phyloP scores from a whole-genome alignment of 345 rosid genomes.

The Cardamine occulta region DNA sequence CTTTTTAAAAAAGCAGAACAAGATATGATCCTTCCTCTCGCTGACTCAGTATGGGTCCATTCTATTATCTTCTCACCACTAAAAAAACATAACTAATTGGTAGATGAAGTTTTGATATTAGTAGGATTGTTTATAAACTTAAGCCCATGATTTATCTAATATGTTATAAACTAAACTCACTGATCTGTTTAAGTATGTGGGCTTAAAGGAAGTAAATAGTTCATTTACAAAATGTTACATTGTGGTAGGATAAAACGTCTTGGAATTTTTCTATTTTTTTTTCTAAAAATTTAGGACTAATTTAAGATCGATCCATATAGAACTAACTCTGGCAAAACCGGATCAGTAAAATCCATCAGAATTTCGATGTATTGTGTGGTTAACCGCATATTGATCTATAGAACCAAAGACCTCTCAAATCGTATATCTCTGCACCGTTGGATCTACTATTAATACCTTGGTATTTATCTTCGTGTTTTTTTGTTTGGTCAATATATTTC shows the following conservation, averaged over 20 bases:
- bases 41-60: constrained; percentile 23
- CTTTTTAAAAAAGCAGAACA: neutral
- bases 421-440: neutral
- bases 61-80: constrained; percentile 3
- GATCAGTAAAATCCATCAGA: neutral
- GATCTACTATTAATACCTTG: neutral
- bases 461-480: neutral
- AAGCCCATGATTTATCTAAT: neutral
- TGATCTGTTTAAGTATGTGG: neutral
- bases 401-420: neutral
- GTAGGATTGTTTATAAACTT: neutral
- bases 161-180: neutral
- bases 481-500: neutral
- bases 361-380: neutral
- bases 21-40: constrained; percentile 17
- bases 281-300: neutral
- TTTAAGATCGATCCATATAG: neutral
- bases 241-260: too few species aligned
- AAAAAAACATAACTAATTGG: neutral
- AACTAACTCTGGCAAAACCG: neutral
- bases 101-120: too few species aligned
- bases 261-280: too few species aligned
- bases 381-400: neutral
- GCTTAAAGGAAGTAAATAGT: neutral
- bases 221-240: neutral